Base-by-base conservation (phyloP, 192 early-diverging fungal genomes). In the Umbelopsis sp. region DNA sequence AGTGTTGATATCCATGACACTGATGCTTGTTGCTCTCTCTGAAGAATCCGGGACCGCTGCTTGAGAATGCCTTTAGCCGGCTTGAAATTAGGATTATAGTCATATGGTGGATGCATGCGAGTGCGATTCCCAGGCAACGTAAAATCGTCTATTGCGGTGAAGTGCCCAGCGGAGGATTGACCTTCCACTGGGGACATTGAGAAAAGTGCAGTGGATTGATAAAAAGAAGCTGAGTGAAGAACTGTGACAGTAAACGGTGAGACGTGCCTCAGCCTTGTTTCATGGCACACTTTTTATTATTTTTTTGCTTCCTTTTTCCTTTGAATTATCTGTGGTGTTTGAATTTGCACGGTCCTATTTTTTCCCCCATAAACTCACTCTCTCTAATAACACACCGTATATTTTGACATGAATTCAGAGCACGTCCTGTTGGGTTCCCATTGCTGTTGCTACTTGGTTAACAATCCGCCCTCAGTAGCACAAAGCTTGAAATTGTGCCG, bases 111-210 rank as follows among this genome's bases (percentile, higher is more conserved):
- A 2, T 17, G 16, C 56, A 62, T 62, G 17, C 56, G 56, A 62
- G 29, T 34, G 4, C n/a, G 26, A 20, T 34, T 62, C 56, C 31
- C 56, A 14, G 26, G 12, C 26, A 34, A 34, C 2, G 2, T 22
- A 31, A 29, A 62, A 4, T 32, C 29, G 17, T 62, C 31, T 12
- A 62, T 34, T 7, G 56, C 29, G 4, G 56, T 62, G 14, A 62
- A 26, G 29, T 22, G 56, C 56, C 56, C 56, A 62, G 56, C 56
- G 56, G 56, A 62, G 56, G 56, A 36, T 20, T 62, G 56, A 62
- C 56, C 56, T 36, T 62, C 56, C 56, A 62, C 56, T 32, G 26
- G 56, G 56, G 56, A 62, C 56, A 62, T 62, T 62, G 26, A 32
- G 56, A 4, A 29, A 34, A 34, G 56, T 25, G 56, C 56, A 62